Percentiles rank a stretch among this genome's conserved stretches.
Evolutionary conservation across 148 eudicot species (phyloP).

Genomic region (Dianthus caryophyllus): DNA sequence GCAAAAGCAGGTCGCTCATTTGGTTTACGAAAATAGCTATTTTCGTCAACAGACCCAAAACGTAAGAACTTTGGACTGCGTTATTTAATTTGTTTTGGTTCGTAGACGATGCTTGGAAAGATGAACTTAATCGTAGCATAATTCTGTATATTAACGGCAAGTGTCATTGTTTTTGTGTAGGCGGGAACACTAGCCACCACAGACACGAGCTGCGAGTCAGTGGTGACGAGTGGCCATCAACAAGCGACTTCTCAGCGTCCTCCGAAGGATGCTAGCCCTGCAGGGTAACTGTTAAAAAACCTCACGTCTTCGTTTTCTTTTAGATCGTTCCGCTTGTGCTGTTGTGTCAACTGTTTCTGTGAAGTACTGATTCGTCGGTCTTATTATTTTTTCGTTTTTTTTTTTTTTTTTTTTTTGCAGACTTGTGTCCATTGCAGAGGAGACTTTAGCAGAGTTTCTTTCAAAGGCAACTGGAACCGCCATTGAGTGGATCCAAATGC

Average conservation of each 20-base stretch:
- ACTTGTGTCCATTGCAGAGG: conserved; percentile 53
- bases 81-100: not conserved
- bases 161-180: conserved; percentile 21
- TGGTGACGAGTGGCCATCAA: conserved; percentile 46
- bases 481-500: conserved; percentile 56
- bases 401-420: conserved; percentile 22
- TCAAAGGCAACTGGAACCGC: conserved; percentile 65
- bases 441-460: conserved; percentile 54
- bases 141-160: conserved; percentile 2
- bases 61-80: conserved; percentile 26
- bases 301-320: not conserved
- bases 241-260: conserved; percentile 35
- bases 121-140: not conserved
- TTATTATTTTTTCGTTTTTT: not conserved
- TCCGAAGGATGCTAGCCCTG: conserved; percentile 35
- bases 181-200: conserved; percentile 35
- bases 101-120: not conserved
- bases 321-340: not conserved
- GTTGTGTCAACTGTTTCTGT: conserved; percentile 10
- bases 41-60: conserved; percentile 43
- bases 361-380: not conserved
- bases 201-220: conserved; percentile 44
- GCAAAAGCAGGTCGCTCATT: conserved; percentile 48
- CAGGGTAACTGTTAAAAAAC: conserved; percentile 28
- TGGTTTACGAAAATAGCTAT: conserved; percentile 45